Conservation (phyloP, 805 yeast species). For the Saturnispora zaruensis region DNA sequence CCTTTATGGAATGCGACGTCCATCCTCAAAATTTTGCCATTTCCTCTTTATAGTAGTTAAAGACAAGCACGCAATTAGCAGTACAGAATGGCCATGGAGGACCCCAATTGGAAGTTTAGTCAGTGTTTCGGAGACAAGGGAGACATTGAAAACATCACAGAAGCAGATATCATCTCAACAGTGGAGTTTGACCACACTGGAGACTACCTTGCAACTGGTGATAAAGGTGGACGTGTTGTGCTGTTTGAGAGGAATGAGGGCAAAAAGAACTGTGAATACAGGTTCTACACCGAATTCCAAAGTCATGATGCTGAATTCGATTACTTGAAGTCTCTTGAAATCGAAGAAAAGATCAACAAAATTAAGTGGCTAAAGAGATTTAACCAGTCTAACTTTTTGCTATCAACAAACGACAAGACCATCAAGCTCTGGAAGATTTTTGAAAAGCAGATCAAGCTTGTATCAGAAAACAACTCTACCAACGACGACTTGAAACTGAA, state of each 20-base stretch:
- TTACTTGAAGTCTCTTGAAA: conserved; percentile 88
- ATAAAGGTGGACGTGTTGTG: conserved; percentile 96
- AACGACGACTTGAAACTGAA: conserved; percentile 24
- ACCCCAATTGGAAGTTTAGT: conserved; percentile 68
- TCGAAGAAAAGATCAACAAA: conserved; percentile 96
- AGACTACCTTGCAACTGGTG: conserved; percentile 95
- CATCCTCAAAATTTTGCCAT: background rate
- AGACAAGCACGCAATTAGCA: background rate
- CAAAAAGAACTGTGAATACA: conserved; percentile 81
- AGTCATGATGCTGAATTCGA: conserved; percentile 98
- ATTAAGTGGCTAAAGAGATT: conserved; percentile 91
- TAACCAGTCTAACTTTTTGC: conserved; percentile 81
- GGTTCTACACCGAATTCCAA: conserved; percentile 94
- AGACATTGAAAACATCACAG: conserved; percentile 89
- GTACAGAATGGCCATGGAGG: conserved; percentile 18
- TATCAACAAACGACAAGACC: conserved; percentile 96
- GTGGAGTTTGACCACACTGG: conserved; percentile 96
- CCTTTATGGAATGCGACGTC: background rate
- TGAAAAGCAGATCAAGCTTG: conserved; percentile 87
- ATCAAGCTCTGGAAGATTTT: conserved; percentile 94
- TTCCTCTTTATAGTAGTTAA: background rate
- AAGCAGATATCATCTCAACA: conserved; percentile 94
- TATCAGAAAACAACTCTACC: conserved; percentile 78
- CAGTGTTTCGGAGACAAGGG: conserved; percentile 99
- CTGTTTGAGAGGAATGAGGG: conserved; percentile 79